Base-by-base conservation (phyloP, 352 stramenopile species). In the Phytopythium cucurbitacearum region DNA sequence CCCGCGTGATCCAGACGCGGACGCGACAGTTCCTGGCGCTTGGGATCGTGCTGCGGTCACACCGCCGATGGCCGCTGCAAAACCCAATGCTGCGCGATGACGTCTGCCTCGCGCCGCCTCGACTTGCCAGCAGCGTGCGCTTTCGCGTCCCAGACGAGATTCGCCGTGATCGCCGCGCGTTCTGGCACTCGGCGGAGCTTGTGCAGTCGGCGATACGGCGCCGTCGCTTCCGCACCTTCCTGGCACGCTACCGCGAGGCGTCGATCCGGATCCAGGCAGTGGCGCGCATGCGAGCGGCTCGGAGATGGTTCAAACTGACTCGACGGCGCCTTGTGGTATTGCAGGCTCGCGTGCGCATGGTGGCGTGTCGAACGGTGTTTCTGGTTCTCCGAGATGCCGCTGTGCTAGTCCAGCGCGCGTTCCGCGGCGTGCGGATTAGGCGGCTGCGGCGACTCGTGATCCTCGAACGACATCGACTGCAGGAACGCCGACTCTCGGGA, bases 251-350 rank as follows among this genome's bases (percentile, higher is more conserved):
- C 42, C 78, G 80, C 41, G 40, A 59, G 13, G 84, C 81, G 10
- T 76, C 76, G 7, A 66, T 67, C 9, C 72, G 64, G 48, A 82
- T 94, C 13, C 84, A 94, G 46, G 71, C 84, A 0, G 57, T 70
- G 4, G 65, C 71, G 5, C 77, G 83, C 2, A 86, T 84, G 68
- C 67, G 73, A 7, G 66, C 72, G 28, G 62, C 63, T n/a, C 59
- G 66, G 8, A 35, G 15, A 0, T 51, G 51, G 0, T 94, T 87
- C 50, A 53, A 45, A 0, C 34, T 33, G 0, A 7, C 75, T n/a
- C 57, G 65, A 4, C 53, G 36, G 7, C 69, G 70, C 34, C 73
- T 94, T 42, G 67, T 84, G n/a, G 56, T 56, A 3, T 64, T 90
- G 15, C 80, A 94, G 51, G 67, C 83, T 1, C 69, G 62, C 34